Conservation (phyloP, 2,329 filamentous ascomycete genomes). For the Penicillium carneum region DNA sequence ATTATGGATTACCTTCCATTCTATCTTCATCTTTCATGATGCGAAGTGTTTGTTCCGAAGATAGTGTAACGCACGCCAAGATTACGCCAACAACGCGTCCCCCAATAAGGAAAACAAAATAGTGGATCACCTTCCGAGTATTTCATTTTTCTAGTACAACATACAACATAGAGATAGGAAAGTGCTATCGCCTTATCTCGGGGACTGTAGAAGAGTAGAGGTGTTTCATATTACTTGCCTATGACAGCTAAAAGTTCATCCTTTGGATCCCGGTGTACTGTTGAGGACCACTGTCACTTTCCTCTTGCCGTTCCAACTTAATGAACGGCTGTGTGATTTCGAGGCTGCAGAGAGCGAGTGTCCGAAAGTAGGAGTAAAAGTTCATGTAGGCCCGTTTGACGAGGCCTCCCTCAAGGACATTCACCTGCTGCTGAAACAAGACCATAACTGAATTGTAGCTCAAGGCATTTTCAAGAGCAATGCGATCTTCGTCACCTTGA, state of each 20-base stretch:
- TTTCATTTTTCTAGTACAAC: background rate
- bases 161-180: background rate
- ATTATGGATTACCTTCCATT: slow-evolving; percentile 7
- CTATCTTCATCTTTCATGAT: background rate
- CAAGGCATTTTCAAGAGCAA: background rate
- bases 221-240: background rate
- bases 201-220: background rate
- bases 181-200: background rate
- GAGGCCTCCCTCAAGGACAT: background rate
- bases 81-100: background rate
- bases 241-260: too few relatives aligned
- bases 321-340: background rate
- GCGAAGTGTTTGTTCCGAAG: background rate
- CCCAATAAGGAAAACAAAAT: background rate
- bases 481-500: background rate
- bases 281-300: background rate
- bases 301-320: background rate
- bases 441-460: background rate
- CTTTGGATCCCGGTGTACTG: background rate
- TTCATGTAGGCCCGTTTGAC: background rate
- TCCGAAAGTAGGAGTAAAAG: background rate
- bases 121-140: slow-evolving; percentile 11
- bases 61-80: background rate
- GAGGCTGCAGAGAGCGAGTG: background rate
- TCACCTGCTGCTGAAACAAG: background rate